Base-by-base conservation (phyloP, 1,284 basidiomycete genomes). In the Ustilago esculenta region DNA sequence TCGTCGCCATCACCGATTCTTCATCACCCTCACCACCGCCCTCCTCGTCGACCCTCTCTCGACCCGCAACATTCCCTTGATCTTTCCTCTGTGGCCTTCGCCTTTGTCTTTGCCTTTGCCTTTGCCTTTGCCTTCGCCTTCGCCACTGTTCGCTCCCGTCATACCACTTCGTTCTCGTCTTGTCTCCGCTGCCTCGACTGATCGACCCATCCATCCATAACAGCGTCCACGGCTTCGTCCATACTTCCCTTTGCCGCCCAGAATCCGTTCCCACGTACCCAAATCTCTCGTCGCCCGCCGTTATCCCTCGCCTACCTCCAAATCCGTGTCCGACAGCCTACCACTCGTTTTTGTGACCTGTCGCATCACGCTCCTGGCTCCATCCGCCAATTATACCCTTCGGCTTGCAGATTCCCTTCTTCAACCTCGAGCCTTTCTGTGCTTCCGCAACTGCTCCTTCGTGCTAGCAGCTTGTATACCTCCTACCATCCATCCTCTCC, bases 1-100 rank as follows among this genome's bases (percentile, higher is more conserved):
- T 44, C 43, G 42, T 53, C 51, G 51, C 51, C 51, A 53, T 53
- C 42, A 37, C 21, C 39, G 3, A 7, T 20, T 24, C 51, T 15
- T 46, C 42, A 23, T 37, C 40, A 37, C 10, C 41, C 36, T 18
- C 41, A 21, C 11, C 52, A 17, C 8, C n/a, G 35, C 30, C 44
- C 21, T 36, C 35, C 23, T 41, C 23, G 43, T 54, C 35, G 33
- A 42, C 39, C 40, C 35, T 23, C n/a, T 29, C 33, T 29, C 27
- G 27, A 29, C 6, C 27, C 27, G 27, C 27, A 29, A 7, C 27
- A n/a, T n/a, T n/a, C n/a, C n/a, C n/a, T n/a, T n/a, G n/a, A n/a
- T n/a, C n/a, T n/a, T n/a, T n/a, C n/a, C n/a, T n/a, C n/a, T n/a
- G n/a, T n/a, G n/a, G n/a, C n/a, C n/a, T n/a, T n/a, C n/a, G n/a